A percentile compares a stretch with the other conserved stretches of the same genome.
Conservation (phyloP, 805 yeast species). For the Wickerhamomyces hampshirensis region DNA sequence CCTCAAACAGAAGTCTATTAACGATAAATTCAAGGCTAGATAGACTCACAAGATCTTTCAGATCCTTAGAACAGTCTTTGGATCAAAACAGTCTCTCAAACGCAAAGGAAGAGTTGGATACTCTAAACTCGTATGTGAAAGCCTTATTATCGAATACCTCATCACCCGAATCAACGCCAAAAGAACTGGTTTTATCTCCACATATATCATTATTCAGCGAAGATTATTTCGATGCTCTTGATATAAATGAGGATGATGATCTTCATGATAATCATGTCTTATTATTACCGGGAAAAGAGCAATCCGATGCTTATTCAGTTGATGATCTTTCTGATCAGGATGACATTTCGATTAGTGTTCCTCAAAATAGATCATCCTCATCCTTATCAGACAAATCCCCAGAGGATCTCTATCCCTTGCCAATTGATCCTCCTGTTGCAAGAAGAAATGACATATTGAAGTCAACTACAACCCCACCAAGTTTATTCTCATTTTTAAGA, state of each 20-base stretch:
- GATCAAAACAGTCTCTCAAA: neutral
- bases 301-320: conserved; percentile 11
- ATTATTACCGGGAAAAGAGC: conserved; percentile 16
- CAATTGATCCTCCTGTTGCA: conserved; percentile 35
- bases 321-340: conserved; percentile 25
- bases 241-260: conserved; percentile 33
- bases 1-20: neutral
- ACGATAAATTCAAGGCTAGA: conserved; percentile 6
- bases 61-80: neutral
- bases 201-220: conserved; percentile 33
- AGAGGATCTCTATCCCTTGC: conserved; percentile 63
- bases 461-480: conserved; percentile 73
- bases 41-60: neutral
- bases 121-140: conserved; percentile 9
- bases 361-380: too few species aligned
- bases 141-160: conserved; percentile 1
- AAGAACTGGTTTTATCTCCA: conserved; percentile 11
- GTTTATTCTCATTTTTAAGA: conserved; percentile 70
- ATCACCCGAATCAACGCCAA: conserved; percentile 2
- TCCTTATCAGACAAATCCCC: conserved; percentile 1
- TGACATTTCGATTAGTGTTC: conserved; percentile 10
- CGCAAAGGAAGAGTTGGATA: conserved; percentile 5
- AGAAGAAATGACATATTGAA: conserved; percentile 57
- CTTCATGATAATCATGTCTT: conserved; percentile 18
- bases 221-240: conserved; percentile 63